Evolutionary conservation across 2,329 filamentous ascomycete species (phyloP).

Genomic region (Phialophora verrucosa): DNA sequence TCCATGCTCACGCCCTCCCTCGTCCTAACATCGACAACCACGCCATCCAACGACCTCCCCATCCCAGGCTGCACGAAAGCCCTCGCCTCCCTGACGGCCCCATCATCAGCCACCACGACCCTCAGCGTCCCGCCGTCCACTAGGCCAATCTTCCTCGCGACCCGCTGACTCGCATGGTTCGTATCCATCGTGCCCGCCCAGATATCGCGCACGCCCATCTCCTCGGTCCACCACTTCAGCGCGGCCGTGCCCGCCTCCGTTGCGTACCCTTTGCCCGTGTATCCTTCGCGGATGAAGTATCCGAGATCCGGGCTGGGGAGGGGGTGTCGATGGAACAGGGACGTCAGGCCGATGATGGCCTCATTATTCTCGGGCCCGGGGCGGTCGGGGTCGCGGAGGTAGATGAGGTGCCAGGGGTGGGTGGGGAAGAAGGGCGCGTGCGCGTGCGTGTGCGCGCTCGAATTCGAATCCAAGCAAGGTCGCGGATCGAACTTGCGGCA

Average conservation of each 20-base stretch:
- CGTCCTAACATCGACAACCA: conserved; percentile 14
- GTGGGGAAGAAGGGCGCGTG: background rate
- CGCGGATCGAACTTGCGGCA: background rate
- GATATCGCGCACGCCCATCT: conserved; percentile 15
- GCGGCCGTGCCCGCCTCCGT: conserved; percentile 21
- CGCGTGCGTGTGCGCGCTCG: no score
- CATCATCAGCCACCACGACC: background rate
- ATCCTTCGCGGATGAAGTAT: conserved; percentile 7
- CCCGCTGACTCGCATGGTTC: conserved; percentile 15
- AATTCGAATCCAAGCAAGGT: no score
- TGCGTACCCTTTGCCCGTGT: conserved; percentile 20
- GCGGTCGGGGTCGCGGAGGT: conserved; percentile 7
- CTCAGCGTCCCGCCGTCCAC: conserved; percentile 16
- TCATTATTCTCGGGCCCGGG: background rate
- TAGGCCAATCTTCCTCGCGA: conserved; percentile 21
- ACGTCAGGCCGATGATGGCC: conserved; percentile 12
- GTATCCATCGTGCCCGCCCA: conserved; percentile 17
- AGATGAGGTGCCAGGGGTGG: conserved; percentile 17
- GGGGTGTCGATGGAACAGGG: conserved; percentile 11
- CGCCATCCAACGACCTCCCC: conserved; percentile 11
- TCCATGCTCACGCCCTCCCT: background rate
- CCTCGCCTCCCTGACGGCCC: background rate
- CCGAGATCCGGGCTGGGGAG: conserved; percentile 22
- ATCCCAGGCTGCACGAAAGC: conserved; percentile 18
- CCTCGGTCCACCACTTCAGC: conserved; percentile 19